A percentile compares a stretch with the other conserved stretches of the same genome.
Conservation (phyloP, 139 green algal species). For the Coelastrella sp. region DNA sequence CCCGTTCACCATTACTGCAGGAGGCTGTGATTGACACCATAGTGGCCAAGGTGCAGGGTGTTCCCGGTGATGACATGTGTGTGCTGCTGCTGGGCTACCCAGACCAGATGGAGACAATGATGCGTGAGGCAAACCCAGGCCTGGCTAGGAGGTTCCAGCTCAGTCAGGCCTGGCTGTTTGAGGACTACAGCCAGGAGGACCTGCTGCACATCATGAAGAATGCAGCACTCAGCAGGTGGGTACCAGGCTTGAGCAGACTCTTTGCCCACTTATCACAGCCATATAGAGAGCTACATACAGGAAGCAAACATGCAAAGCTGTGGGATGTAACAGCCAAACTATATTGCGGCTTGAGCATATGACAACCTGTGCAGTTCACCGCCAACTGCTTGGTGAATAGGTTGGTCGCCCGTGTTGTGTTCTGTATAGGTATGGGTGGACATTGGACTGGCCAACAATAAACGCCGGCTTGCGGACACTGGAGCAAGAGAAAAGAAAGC, state of each 20-base stretch:
- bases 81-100: slow-evolving; percentile 71
- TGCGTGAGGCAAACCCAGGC: slow-evolving; percentile 63
- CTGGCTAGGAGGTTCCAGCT: slow-evolving; percentile 69
- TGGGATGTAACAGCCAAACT: too few relatives aligned
- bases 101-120: slow-evolving; percentile 64
- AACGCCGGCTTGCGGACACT: slow-evolving; percentile 50
- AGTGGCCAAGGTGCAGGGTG: slow-evolving; percentile 67
- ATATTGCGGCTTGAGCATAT: too few relatives aligned
- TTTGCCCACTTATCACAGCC: too few relatives aligned
- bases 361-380: too few relatives aligned
- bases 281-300: too few relatives aligned
- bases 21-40: slow-evolving; percentile 62
- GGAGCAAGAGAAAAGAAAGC: slow-evolving; percentile 51
- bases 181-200: slow-evolving; percentile 64
- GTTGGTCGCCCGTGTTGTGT: too few relatives aligned
- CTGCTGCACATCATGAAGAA: slow-evolving; percentile 58
- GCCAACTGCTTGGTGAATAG: too few relatives aligned
- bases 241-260: too few relatives aligned
- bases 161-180: slow-evolving; percentile 51
- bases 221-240: slow-evolving; percentile 41
- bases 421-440: slow-evolving; percentile 51
- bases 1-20: too few relatives aligned
- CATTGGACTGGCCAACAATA: slow-evolving; percentile 43
- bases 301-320: too few relatives aligned
- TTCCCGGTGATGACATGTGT: slow-evolving; percentile 67